Evolutionary conservation across 1,284 basidiomycete genomes (phyloP), one percentile per base, ranked within the genome.

Genomic region (Marasmius oreades): DNA sequence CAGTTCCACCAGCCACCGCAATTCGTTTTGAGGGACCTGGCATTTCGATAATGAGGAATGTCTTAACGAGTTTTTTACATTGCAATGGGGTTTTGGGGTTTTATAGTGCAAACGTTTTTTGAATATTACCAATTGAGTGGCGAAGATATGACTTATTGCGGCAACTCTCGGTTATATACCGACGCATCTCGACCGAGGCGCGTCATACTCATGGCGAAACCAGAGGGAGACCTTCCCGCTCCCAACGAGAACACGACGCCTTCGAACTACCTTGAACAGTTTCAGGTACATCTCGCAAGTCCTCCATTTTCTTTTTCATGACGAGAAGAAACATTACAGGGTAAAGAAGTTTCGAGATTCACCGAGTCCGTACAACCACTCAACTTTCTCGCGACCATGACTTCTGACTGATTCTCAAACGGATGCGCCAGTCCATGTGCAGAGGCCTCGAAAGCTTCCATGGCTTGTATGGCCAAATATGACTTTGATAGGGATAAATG

Each of bases 401-500:
- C 28, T 33, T 31, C 5, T 18, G 5, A 31, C 24, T 31, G n/a
- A 23, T 50, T 11, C 10, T 50, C 2, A 12, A 33, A 28, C 14
- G 3, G 8, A 26, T 16, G 39, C 23, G 26, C 8, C 61, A 90
- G 88, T 61, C 88, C 88, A 14, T 90, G 88, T 64, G 81, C 79
- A 47, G 79, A 79, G 5, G 88, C 88, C 1, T 80, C 86, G 1
- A 87, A 87, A 65, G 88, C 87, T 12, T 89, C 88, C 2, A 75
- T 88, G 68, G 75, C 81, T 53, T 91, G 88, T 60, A 72, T 91
- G 73, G 80, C 85, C 64, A 72, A 76, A 53, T 79, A 87, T 57
- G 75, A 86, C 63, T 86, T 87, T 60, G 78, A 88, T 64, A 76
- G 84, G 6, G 83, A 83, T 61, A 80, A 80, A 53, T 91, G 88